A percentile compares a stretch with the other conserved stretches of the same genome.
Conservation (phyloP, 208 protist species). For the Angomonas ambiguus region DNA sequence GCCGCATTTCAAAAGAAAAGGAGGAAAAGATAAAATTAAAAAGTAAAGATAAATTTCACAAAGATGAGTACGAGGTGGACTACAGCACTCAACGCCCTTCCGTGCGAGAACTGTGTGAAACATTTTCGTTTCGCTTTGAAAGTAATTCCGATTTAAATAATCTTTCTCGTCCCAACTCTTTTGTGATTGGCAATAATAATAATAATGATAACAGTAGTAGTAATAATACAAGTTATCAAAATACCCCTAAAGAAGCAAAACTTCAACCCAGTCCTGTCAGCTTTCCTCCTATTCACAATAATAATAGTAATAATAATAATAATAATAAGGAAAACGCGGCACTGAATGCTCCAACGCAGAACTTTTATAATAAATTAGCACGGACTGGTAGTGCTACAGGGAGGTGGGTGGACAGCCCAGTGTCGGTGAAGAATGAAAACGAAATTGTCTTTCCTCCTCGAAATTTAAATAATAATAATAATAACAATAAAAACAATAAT, state of each 20-base stretch:
- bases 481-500: neutral
- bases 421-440: neutral
- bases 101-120: neutral
- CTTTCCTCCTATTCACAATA: too few relatives aligned
- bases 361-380: neutral
- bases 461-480: too few relatives aligned
- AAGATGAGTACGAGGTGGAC: conserved; percentile 8
- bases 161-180: neutral
- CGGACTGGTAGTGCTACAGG: neutral
- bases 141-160: neutral
- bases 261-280: too few relatives aligned
- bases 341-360: neutral
- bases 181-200: neutral
- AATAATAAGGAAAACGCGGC: too few relatives aligned
- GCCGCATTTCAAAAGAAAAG: neutral
- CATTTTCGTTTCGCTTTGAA: neutral
- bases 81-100: neutral
- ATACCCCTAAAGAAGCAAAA: too few relatives aligned
- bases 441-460: neutral
- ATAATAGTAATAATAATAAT: too few relatives aligned
- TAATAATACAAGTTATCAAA: too few relatives aligned
- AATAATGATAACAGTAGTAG: neutral
- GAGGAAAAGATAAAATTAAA: neutral
- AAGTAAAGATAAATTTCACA: neutral
- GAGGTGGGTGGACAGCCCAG: neutral